phyloP scores from a whole-genome alignment of 129 eudicot genomes.

The Saposhnikovia divaricata region DNA sequence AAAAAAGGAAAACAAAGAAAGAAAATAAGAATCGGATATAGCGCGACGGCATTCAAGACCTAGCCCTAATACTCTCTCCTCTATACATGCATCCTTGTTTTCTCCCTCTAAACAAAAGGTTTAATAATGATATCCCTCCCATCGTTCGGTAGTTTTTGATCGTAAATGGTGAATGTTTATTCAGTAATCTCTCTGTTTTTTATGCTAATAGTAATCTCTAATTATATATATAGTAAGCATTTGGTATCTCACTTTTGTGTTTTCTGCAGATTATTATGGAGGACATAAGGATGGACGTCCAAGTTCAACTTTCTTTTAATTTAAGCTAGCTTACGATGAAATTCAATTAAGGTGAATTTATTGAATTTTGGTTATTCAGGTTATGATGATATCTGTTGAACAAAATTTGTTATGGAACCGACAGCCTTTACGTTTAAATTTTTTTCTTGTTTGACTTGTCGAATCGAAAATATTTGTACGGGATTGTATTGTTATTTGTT shows the following conservation, averaged over 20 bases:
- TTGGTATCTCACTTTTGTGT: neutral
- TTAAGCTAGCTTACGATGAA: neutral
- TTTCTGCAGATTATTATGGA: conserved; percentile 22
- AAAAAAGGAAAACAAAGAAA: too few species aligned
- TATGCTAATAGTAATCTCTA: too few species aligned
- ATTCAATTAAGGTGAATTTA: conserved; percentile 18
- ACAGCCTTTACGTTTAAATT: neutral
- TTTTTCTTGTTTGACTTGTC: neutral
- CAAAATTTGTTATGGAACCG: neutral
- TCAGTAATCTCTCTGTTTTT: neutral
- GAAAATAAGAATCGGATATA: too few species aligned
- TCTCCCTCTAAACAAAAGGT: neutral
- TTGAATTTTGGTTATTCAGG: neutral
- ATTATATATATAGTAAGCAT: neutral
- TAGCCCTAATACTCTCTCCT: neutral
- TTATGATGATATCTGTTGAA: neutral
- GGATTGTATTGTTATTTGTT: too few species aligned
- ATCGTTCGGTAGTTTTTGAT: neutral
- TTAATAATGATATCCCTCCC: neutral
- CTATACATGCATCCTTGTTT: neutral
- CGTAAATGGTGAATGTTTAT: neutral
- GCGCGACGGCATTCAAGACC: neutral
- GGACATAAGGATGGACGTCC: conserved; percentile 1
- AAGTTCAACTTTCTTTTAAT: neutral
- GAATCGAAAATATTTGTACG: neutral